Evolutionary conservation across 805 yeast species (phyloP).

Genomic region (Nakazawaea peltata): DNA sequence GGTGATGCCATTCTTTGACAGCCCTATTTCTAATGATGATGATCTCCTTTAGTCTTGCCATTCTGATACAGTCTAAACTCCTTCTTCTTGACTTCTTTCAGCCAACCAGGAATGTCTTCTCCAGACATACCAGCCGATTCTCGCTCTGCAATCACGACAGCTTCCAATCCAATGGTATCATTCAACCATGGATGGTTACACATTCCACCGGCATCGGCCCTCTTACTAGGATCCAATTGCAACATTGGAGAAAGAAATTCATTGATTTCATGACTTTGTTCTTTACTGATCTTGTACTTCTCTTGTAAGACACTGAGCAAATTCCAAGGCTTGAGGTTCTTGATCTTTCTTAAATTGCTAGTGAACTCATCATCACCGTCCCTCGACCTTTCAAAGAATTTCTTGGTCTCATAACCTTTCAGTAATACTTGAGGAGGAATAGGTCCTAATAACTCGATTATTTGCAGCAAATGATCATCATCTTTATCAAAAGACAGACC

Average conservation of each 20-base stretch:
- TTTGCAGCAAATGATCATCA: slow-evolving; percentile 59
- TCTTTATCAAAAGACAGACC: slow-evolving; percentile 40
- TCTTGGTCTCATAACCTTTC: slow-evolving; percentile 49
- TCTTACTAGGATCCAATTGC: slow-evolving; percentile 59
- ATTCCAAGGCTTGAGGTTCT: slow-evolving; percentile 85
- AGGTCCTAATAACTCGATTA: slow-evolving; percentile 37
- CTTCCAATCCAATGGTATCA: slow-evolving; percentile 72
- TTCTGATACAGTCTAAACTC: too few relatives aligned
- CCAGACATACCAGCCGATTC: slow-evolving; percentile 77
- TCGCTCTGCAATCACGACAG: slow-evolving; percentile 55
- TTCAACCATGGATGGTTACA: slow-evolving; percentile 79
- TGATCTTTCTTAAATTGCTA: slow-evolving; percentile 53
- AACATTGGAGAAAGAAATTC: slow-evolving; percentile 84
- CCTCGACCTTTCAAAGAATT: slow-evolving; percentile 19
- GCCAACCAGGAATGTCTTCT: slow-evolving; percentile 89
- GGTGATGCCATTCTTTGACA: too few relatives aligned
- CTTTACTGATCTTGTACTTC: slow-evolving; percentile 67
- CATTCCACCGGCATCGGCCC: slow-evolving; percentile 97
- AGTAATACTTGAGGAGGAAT: slow-evolving; percentile 50
- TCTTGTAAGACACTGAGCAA: slow-evolving; percentile 73
- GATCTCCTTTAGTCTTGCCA: too few relatives aligned
- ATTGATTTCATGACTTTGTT: slow-evolving; percentile 65
- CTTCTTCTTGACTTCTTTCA: slow-evolving; percentile 41
- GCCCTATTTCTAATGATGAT: too few relatives aligned
- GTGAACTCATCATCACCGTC: neutral